phyloP scores from a whole-genome alignment of 176 grass and related monocot genomes.

The Avena sativa region DNA sequence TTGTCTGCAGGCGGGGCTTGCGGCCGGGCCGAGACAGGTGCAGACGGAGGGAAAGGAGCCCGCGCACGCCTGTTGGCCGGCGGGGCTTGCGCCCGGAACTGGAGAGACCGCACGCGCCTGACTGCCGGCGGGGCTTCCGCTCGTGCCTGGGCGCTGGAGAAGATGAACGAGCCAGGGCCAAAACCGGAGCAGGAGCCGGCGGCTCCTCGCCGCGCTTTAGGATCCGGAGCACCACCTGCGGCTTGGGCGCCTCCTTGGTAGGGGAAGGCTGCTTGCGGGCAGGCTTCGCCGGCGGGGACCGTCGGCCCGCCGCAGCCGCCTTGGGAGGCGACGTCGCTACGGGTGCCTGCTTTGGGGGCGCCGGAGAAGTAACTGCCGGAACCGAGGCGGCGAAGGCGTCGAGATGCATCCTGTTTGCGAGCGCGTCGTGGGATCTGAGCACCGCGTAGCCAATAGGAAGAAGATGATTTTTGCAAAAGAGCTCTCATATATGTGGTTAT shows the following conservation, averaged over 20 bases:
- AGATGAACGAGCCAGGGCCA: not conserved
- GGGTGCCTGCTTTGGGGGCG: not conserved
- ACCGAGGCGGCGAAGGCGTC: conserved; percentile 41
- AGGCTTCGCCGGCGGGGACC: conserved; percentile 17
- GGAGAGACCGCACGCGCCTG: not conserved
- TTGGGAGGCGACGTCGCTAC: not conserved
- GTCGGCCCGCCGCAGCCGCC: not conserved
- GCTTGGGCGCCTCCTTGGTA: conserved; percentile 37
- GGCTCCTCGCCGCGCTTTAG: conserved; percentile 74
- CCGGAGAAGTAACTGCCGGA: not conserved
- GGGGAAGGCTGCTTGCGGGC: conserved; percentile 33
- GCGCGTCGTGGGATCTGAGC: conserved; percentile 53
- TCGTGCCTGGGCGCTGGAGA: not conserved
- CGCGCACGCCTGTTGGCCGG: not conserved
- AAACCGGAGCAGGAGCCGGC: not conserved
- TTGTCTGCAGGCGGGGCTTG: not conserved
- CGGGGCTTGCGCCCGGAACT: not conserved
- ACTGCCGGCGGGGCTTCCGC: not conserved
- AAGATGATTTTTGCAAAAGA: too few species aligned
- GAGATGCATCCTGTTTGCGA: conserved; percentile 46
- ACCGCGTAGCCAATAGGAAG: conserved; percentile 47
- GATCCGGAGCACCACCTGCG: conserved; percentile 59
- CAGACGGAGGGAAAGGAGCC: not conserved
- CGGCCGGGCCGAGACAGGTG: not conserved
- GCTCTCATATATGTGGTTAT: too few species aligned